Conservation (phyloP, 345 rosid genomes). For the Eucalyptus regnans region DNA sequence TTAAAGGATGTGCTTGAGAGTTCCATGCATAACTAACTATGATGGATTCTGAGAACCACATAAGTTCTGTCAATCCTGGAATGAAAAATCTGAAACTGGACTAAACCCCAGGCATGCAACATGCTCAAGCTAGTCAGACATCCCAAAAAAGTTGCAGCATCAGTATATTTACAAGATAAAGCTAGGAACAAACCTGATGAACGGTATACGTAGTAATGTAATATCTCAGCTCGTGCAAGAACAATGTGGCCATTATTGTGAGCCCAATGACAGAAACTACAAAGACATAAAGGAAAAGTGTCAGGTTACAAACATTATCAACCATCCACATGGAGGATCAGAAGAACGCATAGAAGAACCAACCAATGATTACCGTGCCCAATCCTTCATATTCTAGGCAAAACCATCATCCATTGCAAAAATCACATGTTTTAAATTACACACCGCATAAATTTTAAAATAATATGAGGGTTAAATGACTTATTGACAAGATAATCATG, state of each 20-base stretch:
- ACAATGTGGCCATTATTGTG: constrained; percentile 70
- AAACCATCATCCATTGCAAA: not conserved
- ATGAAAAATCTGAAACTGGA: not conserved
- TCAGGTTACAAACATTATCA: not conserved
- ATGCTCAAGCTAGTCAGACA: not conserved
- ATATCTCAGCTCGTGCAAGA: constrained; percentile 84
- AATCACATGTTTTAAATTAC: not conserved
- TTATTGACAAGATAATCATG: not conserved
- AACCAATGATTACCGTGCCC: not conserved
- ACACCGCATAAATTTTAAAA: not conserved
- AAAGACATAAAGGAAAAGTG: not conserved
- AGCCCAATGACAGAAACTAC: constrained; percentile 85
- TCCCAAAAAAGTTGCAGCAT: not conserved
- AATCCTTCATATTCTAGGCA: not conserved
- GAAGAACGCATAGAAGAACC: not conserved
- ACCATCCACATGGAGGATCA: not conserved
- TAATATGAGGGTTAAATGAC: not conserved
- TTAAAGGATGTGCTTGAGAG: not conserved
- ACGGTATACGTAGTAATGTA: constrained; percentile 71
- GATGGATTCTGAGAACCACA: not conserved
- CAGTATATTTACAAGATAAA: not conserved
- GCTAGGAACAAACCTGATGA: constrained; percentile 54
- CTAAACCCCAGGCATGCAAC: not conserved
- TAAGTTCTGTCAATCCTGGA: not conserved
- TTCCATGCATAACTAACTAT: not conserved